Conservation (phyloP, 768 basidiomycete genomes). For the Podaxis pistillaris region DNA sequence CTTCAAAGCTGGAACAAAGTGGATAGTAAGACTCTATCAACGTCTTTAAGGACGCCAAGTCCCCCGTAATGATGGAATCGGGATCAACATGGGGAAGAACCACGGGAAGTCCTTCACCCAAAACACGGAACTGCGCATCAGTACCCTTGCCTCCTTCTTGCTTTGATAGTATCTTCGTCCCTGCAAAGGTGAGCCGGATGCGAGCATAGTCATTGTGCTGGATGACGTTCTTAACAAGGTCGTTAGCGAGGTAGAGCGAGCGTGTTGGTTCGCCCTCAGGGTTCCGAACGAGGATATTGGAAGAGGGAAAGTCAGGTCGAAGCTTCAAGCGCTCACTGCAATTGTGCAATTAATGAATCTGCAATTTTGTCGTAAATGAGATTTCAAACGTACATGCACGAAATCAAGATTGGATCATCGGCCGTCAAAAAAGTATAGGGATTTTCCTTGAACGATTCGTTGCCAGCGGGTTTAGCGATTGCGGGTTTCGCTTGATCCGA, state of each 20-base stretch:
- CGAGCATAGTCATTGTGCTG: conserved; percentile 78
- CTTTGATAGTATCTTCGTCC: conserved; percentile 89
- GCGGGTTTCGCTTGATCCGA: conserved; percentile 21
- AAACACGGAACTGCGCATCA: conserved; percentile 68
- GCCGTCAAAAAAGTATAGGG: conserved; percentile 82
- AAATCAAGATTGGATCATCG: conserved; percentile 65
- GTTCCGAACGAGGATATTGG: conserved; percentile 86
- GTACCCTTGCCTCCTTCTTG: conserved; percentile 72
- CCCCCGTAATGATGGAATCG: conserved; percentile 56
- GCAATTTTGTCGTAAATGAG: background rate
- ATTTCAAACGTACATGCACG: conserved; percentile 62
- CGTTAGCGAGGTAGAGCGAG: conserved; percentile 86
- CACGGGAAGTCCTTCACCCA: conserved; percentile 83
- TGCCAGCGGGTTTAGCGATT: conserved; percentile 20
- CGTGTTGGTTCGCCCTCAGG: conserved; percentile 68
- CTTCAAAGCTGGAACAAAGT: conserved; percentile 58
- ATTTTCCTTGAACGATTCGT: conserved; percentile 76
- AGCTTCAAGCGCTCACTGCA: conserved; percentile 73
- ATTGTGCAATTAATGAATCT: background rate
- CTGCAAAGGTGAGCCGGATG: conserved; percentile 87
- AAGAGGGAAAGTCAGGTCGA: conserved; percentile 63
- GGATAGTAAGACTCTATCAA: conserved; percentile 83
- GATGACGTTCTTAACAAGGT: conserved; percentile 79
- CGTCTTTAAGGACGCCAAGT: conserved; percentile 55
- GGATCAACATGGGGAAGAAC: conserved; percentile 81